A percentile compares a stretch with the other conserved stretches of the same genome.
These are phyloP conservation scores for Adenanthera pavonina DNA, from an alignment of 306 rosid species.

Conservation along the genomic window DNA sequence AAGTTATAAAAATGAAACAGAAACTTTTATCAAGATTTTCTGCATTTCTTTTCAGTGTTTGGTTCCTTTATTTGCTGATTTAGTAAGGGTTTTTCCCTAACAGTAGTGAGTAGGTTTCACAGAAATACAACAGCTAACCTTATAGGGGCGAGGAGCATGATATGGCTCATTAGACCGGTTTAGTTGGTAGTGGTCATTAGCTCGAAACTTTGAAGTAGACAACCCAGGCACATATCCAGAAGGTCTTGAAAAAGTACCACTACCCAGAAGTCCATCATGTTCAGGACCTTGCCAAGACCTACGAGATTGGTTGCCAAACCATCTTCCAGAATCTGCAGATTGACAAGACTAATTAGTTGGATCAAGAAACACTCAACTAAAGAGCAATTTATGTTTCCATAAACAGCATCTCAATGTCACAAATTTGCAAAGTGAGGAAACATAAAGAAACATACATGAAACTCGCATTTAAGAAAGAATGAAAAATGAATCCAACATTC, in stretches of 20 bases:
- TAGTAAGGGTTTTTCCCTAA: no score
- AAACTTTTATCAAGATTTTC: no score
- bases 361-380: slow-evolving; percentile 21
- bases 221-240: slow-evolving; percentile 73
- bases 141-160: slow-evolving; percentile 95
- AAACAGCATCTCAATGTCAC: slow-evolving; percentile 1
- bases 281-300: slow-evolving; percentile 88
- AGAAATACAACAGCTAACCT: slow-evolving; percentile 55
- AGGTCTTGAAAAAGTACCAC: slow-evolving; percentile 96
- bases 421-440: neutral
- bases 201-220: slow-evolving; percentile 67
- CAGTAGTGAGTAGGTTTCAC: neutral
- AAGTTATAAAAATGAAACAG: no score
- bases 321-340: slow-evolving; percentile 75
- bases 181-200: slow-evolving; percentile 62
- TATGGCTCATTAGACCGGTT: slow-evolving; percentile 82
- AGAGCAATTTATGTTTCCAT: slow-evolving; percentile 31
- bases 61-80: no score
- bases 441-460: neutral
- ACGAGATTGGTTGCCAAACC: slow-evolving; percentile 67
- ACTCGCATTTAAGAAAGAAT: neutral
- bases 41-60: no score
- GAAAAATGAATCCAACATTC: slow-evolving; percentile 13
- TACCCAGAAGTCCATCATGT: slow-evolving; percentile 99
- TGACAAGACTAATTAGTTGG: slow-evolving; percentile 36